Evolutionary conservation across 2,329 filamentous ascomycete genomes (phyloP).

Genomic region (Sordariomycetes sp.): DNA sequence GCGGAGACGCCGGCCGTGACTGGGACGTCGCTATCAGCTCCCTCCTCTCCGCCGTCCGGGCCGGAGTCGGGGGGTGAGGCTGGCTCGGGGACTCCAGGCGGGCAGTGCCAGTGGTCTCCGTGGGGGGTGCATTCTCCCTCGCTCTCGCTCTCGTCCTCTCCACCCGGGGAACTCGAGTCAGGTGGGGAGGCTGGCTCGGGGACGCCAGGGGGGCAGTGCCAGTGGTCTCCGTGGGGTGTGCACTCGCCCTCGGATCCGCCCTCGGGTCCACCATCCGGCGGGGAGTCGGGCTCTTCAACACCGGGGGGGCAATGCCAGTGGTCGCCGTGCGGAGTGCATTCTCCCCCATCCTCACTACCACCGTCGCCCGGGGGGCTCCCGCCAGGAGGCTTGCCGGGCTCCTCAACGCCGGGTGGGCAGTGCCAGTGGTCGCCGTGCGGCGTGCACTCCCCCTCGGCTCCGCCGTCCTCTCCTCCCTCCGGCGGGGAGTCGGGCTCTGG

Average conservation of each 20-base stretch:
- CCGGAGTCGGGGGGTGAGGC: no score
- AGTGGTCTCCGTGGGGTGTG: slow-evolving; percentile 7
- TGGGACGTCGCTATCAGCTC: background rate
- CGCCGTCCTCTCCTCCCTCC: background rate
- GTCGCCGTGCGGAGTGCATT: slow-evolving; percentile 8
- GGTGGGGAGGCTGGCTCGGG: slow-evolving; percentile 7
- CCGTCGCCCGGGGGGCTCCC: background rate
- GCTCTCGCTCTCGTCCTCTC: background rate
- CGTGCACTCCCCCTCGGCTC: slow-evolving; percentile 4
- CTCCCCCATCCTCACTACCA: background rate
- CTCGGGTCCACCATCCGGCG: background rate
- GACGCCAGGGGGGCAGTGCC: slow-evolving; percentile 10
- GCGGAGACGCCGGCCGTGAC: background rate
- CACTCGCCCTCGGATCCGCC: slow-evolving; percentile 1
- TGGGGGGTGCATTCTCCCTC: no score
- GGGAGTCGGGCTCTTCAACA: slow-evolving; percentile 5
- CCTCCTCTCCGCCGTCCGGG: background rate
- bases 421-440: slow-evolving; percentile 8
- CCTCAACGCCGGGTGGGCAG: slow-evolving; percentile 9
- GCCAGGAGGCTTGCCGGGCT: background rate
- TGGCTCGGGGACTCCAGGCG: no score
- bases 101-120: no score
- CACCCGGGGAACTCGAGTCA: background rate
- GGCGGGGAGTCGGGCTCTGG: background rate
- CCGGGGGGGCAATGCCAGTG: slow-evolving; percentile 10